Conservation (phyloP, 78 protist genomes). For the Dictyostelium firmibasis region DNA sequence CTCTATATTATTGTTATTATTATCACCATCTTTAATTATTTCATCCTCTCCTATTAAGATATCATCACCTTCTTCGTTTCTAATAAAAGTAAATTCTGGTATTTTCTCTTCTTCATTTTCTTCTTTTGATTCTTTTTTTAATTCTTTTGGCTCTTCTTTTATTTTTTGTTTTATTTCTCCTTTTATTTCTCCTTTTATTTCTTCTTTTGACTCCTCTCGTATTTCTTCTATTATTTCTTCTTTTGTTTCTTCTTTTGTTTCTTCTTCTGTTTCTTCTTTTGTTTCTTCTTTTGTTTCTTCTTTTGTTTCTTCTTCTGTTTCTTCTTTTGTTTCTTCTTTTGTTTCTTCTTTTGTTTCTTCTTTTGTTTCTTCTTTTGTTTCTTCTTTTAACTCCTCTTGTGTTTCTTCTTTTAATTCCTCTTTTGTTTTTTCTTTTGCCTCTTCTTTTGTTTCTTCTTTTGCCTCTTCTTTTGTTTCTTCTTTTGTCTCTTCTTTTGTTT, state of each 20-base stretch:
- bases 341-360: background rate
- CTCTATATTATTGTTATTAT: background rate
- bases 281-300: background rate
- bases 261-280: background rate
- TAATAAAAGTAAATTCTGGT: background rate
- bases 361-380: too few relatives aligned
- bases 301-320: background rate
- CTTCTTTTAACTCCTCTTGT: too few relatives aligned
- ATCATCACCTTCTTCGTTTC: background rate
- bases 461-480: background rate
- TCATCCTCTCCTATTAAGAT: background rate
- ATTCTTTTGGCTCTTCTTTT: background rate
- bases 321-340: background rate
- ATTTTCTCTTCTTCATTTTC: background rate
- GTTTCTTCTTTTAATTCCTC: background rate
- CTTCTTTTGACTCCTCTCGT: too few relatives aligned
- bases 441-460: background rate
- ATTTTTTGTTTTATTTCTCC: background rate
- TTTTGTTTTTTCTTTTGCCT: background rate
- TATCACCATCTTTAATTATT: background rate
- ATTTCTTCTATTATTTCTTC: background rate
- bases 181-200: background rate
- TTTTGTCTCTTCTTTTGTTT: background rate
- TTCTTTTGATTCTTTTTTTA: background rate
- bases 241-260: background rate